phyloP scores from a whole-genome alignment of 108 stramenopile genomes.

The Cyclostephanos tholiformis region DNA sequence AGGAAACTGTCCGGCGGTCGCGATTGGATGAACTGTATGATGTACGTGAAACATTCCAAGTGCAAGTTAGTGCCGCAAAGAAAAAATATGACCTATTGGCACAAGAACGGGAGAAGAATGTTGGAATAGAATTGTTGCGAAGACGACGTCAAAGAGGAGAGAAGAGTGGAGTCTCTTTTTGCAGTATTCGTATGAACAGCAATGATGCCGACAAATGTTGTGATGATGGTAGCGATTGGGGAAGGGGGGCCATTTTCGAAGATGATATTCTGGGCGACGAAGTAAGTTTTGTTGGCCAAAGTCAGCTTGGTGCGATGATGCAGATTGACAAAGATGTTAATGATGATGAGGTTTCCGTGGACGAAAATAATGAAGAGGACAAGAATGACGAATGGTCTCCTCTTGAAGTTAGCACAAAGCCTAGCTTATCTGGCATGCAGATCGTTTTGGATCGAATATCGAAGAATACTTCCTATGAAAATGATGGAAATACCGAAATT shows the following conservation, averaged over 20 bases:
- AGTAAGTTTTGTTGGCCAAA: background rate
- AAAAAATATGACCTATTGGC: conserved; percentile 37
- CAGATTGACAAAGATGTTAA: conserved; percentile 13
- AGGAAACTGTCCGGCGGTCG: conserved; percentile 27
- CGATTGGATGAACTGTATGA: conserved; percentile 55
- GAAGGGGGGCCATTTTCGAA: conserved; percentile 29
- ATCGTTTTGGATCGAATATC: conserved; percentile 20
- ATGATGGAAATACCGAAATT: conserved; percentile 1
- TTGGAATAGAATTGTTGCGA: conserved; percentile 31
- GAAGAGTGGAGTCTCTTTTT: background rate
- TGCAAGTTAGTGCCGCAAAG: conserved; percentile 37
- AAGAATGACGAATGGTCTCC: conserved; percentile 42
- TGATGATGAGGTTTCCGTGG: background rate
- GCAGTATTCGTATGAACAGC: conserved; percentile 4
- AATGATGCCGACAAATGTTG: background rate
- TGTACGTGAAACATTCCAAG: conserved; percentile 52
- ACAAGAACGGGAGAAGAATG: conserved; percentile 39
- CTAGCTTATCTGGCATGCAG: conserved; percentile 19
- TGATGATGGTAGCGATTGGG: conserved; percentile 33
- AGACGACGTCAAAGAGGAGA: conserved; percentile 16
- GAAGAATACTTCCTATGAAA: conserved; percentile 6
- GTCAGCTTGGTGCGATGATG: background rate
- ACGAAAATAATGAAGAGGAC: conserved; percentile 13
- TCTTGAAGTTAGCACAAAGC: background rate
- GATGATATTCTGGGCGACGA: conserved; percentile 38